Evolutionary conservation across 805 yeast species (phyloP).

Genomic region (Wickerhamomyces bovis): DNA sequence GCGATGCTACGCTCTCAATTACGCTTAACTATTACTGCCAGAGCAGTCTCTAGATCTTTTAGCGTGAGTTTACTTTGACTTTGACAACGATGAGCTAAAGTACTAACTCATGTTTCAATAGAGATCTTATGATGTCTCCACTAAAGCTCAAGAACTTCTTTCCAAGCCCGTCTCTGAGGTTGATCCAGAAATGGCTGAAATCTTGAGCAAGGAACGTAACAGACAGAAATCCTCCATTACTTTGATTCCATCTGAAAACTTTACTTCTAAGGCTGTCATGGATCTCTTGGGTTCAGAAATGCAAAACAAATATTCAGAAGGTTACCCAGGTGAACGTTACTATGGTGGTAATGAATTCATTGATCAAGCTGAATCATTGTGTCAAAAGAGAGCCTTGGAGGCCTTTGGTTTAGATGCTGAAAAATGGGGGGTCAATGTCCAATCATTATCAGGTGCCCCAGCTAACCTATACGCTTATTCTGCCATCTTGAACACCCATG

Average conservation of each 20-base stretch:
- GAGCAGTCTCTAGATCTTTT: not conserved
- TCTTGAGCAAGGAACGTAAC: slow-evolving; percentile 71
- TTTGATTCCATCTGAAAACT: slow-evolving; percentile 94
- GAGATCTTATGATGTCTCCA: slow-evolving; percentile 10
- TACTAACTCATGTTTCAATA: not conserved
- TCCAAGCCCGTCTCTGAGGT: slow-evolving; percentile 34
- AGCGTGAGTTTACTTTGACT: not conserved
- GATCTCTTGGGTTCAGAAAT: slow-evolving; percentile 96
- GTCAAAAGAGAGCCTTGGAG: slow-evolving; percentile 90
- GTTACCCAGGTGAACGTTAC: slow-evolving; percentile 98
- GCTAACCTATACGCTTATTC: slow-evolving; percentile 96
- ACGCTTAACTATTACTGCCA: slow-evolving; percentile 1
- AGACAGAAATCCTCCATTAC: slow-evolving; percentile 94
- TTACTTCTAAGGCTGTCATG: slow-evolving; percentile 92
- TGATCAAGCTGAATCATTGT: slow-evolving; percentile 85
- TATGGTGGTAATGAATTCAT: slow-evolving; percentile 98
- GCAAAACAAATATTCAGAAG: slow-evolving; percentile 98
- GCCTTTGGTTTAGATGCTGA: slow-evolving; percentile 78
- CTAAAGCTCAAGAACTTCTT: slow-evolving; percentile 8
- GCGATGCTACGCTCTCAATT: slow-evolving; percentile 8
- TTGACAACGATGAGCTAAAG: too few species aligned
- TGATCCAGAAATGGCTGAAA: slow-evolving; percentile 74
- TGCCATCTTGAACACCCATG: slow-evolving; percentile 92
- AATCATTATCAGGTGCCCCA: slow-evolving; percentile 94
- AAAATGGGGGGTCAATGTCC: slow-evolving; percentile 97